Base-by-base conservation (phyloP, 2,329 filamentous ascomycete genomes). In the Mycosphaerella arachidis region DNA sequence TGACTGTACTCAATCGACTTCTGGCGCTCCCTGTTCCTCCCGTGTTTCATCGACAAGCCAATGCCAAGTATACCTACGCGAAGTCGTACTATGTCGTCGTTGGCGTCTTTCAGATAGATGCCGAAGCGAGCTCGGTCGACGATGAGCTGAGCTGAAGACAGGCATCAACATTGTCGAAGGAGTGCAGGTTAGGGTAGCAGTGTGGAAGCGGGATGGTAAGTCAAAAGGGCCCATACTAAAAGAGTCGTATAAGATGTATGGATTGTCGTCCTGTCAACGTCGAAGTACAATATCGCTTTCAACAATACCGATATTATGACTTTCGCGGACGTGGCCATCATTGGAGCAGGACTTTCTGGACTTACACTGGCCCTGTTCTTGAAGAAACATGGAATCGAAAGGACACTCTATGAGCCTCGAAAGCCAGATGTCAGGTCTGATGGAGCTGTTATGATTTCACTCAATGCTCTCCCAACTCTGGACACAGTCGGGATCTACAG, bases 341-440 rank as follows among this genome's bases (percentile, higher is more conserved):
- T 56, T 18, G 54, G 54, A 8, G 54, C 54, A 18, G 54, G 54
- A 27, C 54, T 56, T 6, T 56, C 54, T 9, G 54, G 54, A 33
- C 54, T 56, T 12, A 48, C 54, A 18, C 37, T 55, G 12, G 33
- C n/a, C 37, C 53, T 55, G 10, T 55, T 55, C 45, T 43, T 56
- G 2, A 30, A 45, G 20, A 31, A 48, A 33, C 43, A 56, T 29
- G 72, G 72, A 43, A 84, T 86, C 35, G 64, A 74, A 5, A 76
- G 73, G 60, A 79, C 73, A 2, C 71, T 86, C 54, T 86, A 84
- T 62, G 84, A 86, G 61, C 73, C 76, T 74, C 86, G 1, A 74
- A 76, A 4, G 74, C 84, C 45, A 75, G 86, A 0, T 78, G 84
- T 59, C 68, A 67, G 0, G 69, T 85, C 0, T 77, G 74, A 0